Conservation (phyloP, 2,329 filamentous ascomycete species). For the Penicillium sp. region DNA sequence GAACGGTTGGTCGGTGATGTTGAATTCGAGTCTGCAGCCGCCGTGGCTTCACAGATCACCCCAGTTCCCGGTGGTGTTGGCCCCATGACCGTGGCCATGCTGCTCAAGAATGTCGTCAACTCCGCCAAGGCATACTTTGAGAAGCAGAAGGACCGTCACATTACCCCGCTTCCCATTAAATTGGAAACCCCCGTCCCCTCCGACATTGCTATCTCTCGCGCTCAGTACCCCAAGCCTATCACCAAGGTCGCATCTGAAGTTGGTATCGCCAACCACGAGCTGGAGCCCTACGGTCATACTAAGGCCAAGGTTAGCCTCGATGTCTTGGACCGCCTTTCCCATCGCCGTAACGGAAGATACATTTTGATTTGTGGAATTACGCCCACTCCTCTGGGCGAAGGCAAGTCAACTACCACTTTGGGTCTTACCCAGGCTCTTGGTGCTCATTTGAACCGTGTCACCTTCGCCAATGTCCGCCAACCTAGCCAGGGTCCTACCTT, state of each 20-base stretch:
- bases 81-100: constrained; percentile 98
- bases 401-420: constrained; percentile 97
- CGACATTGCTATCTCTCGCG: constrained; percentile 86
- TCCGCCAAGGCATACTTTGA: constrained; percentile 80
- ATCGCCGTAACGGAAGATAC: constrained; percentile 86
- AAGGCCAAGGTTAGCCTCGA: constrained; percentile 92
- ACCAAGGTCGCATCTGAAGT: constrained; percentile 79
- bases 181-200: constrained; percentile 81
- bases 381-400: constrained; percentile 92
- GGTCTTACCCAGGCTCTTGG: constrained; percentile 90
- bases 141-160: constrained; percentile 73
- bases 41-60: constrained; percentile 90
- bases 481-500: constrained; percentile 97
- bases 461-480: constrained; percentile 95
- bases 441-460: constrained; percentile 80
- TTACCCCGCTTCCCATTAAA: constrained; percentile 80
- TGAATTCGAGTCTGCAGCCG: constrained; percentile 77
- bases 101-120: constrained; percentile 91
- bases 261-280: constrained; percentile 81
- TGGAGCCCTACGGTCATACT: constrained; percentile 91
- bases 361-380: constrained; percentile 94
- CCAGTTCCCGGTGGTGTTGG: constrained; percentile 95
- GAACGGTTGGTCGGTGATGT: constrained; percentile 92
- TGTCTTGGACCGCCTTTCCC: constrained; percentile 76
- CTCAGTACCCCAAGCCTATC: constrained; percentile 89